Conservation (phyloP, 1,284 basidiomycete genomes). For the Moesziomyces globuligerus region DNA sequence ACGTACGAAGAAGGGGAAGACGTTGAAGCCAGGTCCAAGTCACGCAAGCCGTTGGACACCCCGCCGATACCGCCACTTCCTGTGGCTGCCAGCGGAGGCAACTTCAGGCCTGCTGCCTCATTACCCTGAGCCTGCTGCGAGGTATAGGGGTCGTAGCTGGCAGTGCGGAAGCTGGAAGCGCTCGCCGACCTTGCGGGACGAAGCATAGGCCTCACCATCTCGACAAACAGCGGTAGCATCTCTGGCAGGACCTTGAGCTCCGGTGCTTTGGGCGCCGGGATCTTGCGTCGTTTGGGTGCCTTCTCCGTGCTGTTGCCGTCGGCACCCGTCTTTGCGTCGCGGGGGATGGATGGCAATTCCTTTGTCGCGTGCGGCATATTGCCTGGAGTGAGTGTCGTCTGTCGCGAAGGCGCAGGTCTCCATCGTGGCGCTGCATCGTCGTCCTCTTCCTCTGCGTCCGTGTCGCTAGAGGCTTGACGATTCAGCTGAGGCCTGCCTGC, state of each 20-base stretch:
- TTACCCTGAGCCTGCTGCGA: not conserved
- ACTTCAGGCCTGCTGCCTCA: constrained; percentile 1
- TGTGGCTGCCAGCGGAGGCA: constrained; percentile 12
- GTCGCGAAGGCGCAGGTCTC: constrained; percentile 41
- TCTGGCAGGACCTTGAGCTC: constrained; percentile 74
- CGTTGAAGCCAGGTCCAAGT: constrained; percentile 15
- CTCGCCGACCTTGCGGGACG: constrained; percentile 48
- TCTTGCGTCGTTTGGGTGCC: constrained; percentile 69
- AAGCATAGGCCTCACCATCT: constrained; percentile 55
- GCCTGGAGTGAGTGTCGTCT: constrained; percentile 26
- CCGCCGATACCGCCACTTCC: constrained; percentile 1
- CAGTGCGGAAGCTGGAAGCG: constrained; percentile 32
- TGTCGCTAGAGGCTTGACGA: constrained; percentile 25
- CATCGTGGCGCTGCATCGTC: constrained; percentile 25
- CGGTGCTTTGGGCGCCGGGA: constrained; percentile 75
- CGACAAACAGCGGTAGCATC: constrained; percentile 62
- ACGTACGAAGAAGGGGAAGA: constrained; percentile 30
- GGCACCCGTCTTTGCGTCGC: not conserved
- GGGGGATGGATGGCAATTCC: constrained; percentile 49
- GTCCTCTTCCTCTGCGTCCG: constrained; percentile 16
- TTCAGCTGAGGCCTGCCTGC: not conserved
- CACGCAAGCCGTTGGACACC: constrained; percentile 16
- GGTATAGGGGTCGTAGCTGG: constrained; percentile 32
- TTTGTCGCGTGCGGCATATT: constrained; percentile 36
- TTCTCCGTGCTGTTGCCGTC: constrained; percentile 7